Percentiles rank a stretch among this genome's conserved stretches.
These are phyloP conservation scores for Stephania japonica DNA, from an alignment of 164 flowering plant species.

Conservation along the genomic window DNA sequence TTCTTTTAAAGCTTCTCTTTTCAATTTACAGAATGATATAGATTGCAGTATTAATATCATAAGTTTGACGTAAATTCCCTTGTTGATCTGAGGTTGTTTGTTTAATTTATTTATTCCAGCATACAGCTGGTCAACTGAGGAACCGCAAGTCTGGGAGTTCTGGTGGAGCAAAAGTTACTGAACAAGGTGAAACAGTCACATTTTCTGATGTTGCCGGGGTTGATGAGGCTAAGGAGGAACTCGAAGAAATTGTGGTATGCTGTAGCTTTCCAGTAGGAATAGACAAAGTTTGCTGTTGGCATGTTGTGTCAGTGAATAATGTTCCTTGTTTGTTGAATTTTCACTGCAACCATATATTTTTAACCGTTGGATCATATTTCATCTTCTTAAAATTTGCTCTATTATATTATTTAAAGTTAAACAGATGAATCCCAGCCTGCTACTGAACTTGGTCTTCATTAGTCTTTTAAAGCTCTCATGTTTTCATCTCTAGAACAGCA, in stretches of 20 bases:
- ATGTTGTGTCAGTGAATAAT: background rate
- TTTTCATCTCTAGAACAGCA: too few relatives aligned
- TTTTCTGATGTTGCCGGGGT: slow-evolving; percentile 99
- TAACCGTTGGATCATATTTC: background rate
- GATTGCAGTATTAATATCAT: background rate
- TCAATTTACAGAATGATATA: background rate
- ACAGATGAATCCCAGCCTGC: background rate
- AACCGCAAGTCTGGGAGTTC: slow-evolving; percentile 70
- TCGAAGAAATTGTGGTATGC: slow-evolving; percentile 97
- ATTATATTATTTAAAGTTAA: background rate
- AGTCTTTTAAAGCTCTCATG: too few relatives aligned
- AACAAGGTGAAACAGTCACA: slow-evolving; percentile 70
- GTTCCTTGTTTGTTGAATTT: background rate
- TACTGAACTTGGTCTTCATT: background rate
- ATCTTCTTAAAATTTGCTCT: background rate
- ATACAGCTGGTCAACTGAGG: slow-evolving; percentile 82
- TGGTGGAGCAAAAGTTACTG: slow-evolving; percentile 67
- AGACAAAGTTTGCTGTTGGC: background rate
- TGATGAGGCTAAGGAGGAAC: slow-evolving; percentile 98
- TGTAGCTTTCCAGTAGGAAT: background rate
- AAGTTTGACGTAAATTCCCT: slow-evolving; percentile 10
- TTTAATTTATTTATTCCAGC: slow-evolving; percentile 35
- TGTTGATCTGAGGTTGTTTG: slow-evolving; percentile 5
- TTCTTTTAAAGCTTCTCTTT: background rate
- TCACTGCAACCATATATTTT: background rate